Percentiles rank a stretch among this genome's conserved stretches.
These are phyloP conservation scores for Miamiensis avidus DNA, from an alignment of 169 alveolate species.

Conservation along the genomic window DNA sequence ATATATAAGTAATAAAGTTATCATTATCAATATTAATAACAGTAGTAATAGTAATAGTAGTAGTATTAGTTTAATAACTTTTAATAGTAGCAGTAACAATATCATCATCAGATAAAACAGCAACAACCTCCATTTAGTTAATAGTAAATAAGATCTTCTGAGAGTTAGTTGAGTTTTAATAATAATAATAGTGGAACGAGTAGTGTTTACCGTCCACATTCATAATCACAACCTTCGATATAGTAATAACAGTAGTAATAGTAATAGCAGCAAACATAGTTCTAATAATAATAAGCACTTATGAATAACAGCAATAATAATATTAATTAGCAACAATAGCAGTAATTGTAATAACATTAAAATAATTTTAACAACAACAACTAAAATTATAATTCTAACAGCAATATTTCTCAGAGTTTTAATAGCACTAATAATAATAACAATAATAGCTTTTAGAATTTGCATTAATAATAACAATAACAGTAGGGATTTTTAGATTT, in stretches of 20 bases:
- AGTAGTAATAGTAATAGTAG: conserved; percentile 10
- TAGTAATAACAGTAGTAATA: neutral
- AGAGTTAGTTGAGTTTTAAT: neutral
- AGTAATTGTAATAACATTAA: too few relatives aligned
- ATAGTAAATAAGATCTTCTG: neutral
- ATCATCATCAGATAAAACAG: neutral
- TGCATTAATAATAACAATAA: too few relatives aligned
- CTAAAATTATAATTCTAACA: too few relatives aligned
- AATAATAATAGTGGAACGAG: neutral
- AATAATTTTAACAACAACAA: too few relatives aligned
- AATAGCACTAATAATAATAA: too few relatives aligned
- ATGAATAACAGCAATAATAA: too few relatives aligned
- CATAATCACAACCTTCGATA: neutral
- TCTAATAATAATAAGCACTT: too few relatives aligned
- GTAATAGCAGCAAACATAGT: neutral
- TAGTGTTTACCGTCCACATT: neutral
- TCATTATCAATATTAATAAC: neutral
- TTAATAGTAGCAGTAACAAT: neutral
- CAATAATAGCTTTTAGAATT: too few relatives aligned
- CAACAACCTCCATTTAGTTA: neutral
- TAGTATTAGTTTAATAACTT: neutral
- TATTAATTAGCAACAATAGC: too few relatives aligned
- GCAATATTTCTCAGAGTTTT: too few relatives aligned
- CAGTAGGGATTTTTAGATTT: too few relatives aligned
- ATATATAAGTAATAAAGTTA: too few relatives aligned